These are phyloP conservation scores for Penicillium argentinense DNA, from an alignment of 495 filamentous ascomycete species.

Conservation along the genomic window DNA sequence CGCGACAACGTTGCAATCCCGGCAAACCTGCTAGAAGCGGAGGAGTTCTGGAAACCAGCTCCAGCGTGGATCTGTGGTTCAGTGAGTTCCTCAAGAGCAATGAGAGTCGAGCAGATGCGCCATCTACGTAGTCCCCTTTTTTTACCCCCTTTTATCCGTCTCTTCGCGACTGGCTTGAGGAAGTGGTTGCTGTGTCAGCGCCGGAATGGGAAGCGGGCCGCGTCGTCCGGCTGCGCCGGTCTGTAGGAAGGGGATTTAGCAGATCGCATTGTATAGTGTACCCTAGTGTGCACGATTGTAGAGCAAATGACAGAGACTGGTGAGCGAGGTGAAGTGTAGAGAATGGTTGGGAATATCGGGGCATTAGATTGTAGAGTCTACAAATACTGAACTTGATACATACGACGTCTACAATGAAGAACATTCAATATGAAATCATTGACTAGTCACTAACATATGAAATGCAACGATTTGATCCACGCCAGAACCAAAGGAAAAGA, in stretches of 20 bases:
- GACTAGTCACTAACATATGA: slow-evolving; percentile 12
- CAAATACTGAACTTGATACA: too few species aligned
- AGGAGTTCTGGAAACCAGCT: too few species aligned
- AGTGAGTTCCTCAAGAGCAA: neutral
- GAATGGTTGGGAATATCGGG: too few species aligned
- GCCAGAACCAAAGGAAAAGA: slow-evolving; percentile 22
- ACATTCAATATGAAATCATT: slow-evolving; percentile 31
- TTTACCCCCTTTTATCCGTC: neutral
- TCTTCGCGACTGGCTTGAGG: too few species aligned
- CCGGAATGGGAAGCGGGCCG: slow-evolving; percentile 12
- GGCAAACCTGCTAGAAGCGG: neutral
- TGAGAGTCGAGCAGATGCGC: neutral
- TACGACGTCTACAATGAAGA: too few species aligned
- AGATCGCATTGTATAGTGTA: too few species aligned
- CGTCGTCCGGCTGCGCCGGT: too few species aligned
- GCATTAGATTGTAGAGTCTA: too few species aligned
- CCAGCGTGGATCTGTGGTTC: neutral
- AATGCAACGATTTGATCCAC: slow-evolving; percentile 16
- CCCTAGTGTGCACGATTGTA: too few species aligned
- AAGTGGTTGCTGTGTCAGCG: slow-evolving; percentile 5
- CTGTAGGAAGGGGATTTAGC: too few species aligned
- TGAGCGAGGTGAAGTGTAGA: too few species aligned
- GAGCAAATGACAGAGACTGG: too few species aligned
- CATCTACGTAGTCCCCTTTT: neutral
- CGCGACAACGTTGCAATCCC: neutral